A percentile compares a stretch with the other conserved stretches of the same genome.
Evolutionary conservation across 208 protist genomes (phyloP).

Genomic region (Wallacemonas collosoma): DNA sequence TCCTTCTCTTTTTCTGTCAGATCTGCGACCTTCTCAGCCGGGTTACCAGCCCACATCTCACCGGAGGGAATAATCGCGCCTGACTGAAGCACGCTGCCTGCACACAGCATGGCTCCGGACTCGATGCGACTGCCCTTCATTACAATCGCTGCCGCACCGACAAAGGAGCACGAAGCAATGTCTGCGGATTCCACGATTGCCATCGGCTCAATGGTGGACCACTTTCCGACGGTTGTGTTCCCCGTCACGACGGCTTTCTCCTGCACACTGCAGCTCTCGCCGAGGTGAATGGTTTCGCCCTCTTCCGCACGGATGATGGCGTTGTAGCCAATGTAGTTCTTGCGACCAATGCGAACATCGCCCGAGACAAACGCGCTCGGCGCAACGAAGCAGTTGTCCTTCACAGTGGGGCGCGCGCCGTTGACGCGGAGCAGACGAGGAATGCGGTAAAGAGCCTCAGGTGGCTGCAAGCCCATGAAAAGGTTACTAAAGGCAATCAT

Average conservation of each 20-base stretch:
- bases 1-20: constrained; percentile 89
- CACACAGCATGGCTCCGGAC: constrained; percentile 86
- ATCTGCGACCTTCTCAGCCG: constrained; percentile 84
- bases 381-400: constrained; percentile 91
- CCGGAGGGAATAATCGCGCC: constrained; percentile 88
- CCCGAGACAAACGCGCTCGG: constrained; percentile 83
- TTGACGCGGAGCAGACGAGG: constrained; percentile 76
- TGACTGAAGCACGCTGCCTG: constrained; percentile 85
- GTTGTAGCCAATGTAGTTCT: constrained; percentile 93
- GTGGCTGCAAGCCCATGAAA: constrained; percentile 79
- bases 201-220: constrained; percentile 90
- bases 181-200: constrained; percentile 86
- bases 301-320: constrained; percentile 83
- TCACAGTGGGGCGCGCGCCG: constrained; percentile 73
- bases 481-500: constrained; percentile 60
- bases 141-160: constrained; percentile 84
- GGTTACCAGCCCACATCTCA: constrained; percentile 93
- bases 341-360: constrained; percentile 84
- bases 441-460: constrained; percentile 77
- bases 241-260: constrained; percentile 88
- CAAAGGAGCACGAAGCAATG: constrained; percentile 89
- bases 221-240: constrained; percentile 88
- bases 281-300: constrained; percentile 78
- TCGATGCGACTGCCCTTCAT: constrained; percentile 86
- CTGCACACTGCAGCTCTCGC: constrained; percentile 91